Evolutionary conservation across 2,329 filamentous ascomycete genomes (phyloP).

Genomic region (Trichoderma sp.): DNA sequence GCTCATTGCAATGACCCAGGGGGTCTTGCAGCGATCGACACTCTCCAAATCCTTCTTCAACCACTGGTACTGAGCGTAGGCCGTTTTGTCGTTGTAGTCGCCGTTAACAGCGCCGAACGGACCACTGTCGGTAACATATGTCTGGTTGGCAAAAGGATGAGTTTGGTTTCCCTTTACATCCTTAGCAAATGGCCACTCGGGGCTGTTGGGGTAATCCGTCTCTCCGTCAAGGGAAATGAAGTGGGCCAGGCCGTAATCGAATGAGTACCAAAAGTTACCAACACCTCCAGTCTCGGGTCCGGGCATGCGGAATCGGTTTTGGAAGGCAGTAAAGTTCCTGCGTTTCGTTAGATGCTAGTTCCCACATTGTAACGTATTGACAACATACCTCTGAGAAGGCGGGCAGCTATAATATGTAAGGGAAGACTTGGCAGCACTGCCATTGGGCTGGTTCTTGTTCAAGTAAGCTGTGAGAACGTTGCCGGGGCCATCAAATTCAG

Average conservation of each 20-base stretch:
- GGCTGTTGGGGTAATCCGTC: constrained; percentile 3
- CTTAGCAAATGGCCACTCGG: constrained; percentile 9
- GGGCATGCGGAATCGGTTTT: constrained; percentile 10
- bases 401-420: constrained; percentile 8
- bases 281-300: constrained; percentile 5
- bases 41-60: constrained; percentile 4
- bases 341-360: neutral
- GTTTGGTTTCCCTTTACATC: neutral
- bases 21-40: constrained; percentile 7
- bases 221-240: constrained; percentile 1
- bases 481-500: constrained; percentile 3
- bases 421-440: neutral
- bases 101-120: constrained; percentile 2
- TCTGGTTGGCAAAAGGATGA: constrained; percentile 7
- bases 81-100: neutral
- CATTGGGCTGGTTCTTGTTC: neutral
- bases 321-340: constrained; percentile 10
- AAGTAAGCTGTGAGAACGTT: constrained; percentile 6
- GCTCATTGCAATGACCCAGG: constrained; percentile 13
- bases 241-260: constrained; percentile 5
- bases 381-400: constrained; percentile 5
- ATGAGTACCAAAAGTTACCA: constrained; percentile 12
- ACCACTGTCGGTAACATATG: constrained; percentile 11
- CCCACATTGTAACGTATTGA: neutral
- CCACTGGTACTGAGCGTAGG: constrained; percentile 6